These are phyloP conservation scores for Bruguiera gymnorhiza DNA, from an alignment of 345 rosid genomes.

Conservation along the genomic window DNA sequence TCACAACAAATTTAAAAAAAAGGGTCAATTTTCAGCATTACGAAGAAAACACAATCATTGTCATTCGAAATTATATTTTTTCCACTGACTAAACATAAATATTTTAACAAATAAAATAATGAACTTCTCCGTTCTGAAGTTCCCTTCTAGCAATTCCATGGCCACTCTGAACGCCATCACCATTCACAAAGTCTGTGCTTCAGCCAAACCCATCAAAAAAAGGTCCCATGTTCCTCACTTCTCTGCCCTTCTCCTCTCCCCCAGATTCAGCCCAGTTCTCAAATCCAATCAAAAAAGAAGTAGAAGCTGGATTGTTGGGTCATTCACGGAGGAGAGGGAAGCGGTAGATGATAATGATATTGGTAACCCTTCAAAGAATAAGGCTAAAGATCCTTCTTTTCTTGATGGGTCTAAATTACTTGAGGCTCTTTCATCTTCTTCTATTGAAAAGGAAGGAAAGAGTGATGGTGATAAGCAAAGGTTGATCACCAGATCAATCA, in stretches of 20 bases:
- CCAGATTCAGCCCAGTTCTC: background rate
- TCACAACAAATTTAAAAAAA: too few relatives aligned
- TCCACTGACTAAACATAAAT: too few relatives aligned
- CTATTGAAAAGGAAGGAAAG: constrained; percentile 12
- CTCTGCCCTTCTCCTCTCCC: constrained; percentile 18
- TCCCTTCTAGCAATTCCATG: constrained; percentile 19
- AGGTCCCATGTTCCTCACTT: constrained; percentile 7
- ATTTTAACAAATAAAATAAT: too few relatives aligned
- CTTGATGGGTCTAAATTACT: constrained; percentile 28
- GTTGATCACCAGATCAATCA: constrained; percentile 52
- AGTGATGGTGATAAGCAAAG: constrained; percentile 29
- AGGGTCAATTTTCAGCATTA: too few relatives aligned
- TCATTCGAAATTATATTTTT: too few relatives aligned
- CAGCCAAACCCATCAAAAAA: constrained; percentile 13
- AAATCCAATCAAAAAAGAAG: constrained; percentile 11
- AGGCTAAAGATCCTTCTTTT: constrained; percentile 11
- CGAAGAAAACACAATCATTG: too few relatives aligned
- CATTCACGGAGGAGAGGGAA: constrained; percentile 56
- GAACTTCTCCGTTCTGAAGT: too few relatives aligned
- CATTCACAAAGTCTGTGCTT: constrained; percentile 11
- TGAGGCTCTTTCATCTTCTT: constrained; percentile 25
- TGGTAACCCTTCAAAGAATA: constrained; percentile 13
- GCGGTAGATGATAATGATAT: constrained; percentile 30
- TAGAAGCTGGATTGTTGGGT: constrained; percentile 38
- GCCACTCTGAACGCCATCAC: constrained; percentile 30